These are phyloP conservation scores for Ehretia macrophylla DNA, from an alignment of 257 asterid genomes.

Conservation along the genomic window DNA sequence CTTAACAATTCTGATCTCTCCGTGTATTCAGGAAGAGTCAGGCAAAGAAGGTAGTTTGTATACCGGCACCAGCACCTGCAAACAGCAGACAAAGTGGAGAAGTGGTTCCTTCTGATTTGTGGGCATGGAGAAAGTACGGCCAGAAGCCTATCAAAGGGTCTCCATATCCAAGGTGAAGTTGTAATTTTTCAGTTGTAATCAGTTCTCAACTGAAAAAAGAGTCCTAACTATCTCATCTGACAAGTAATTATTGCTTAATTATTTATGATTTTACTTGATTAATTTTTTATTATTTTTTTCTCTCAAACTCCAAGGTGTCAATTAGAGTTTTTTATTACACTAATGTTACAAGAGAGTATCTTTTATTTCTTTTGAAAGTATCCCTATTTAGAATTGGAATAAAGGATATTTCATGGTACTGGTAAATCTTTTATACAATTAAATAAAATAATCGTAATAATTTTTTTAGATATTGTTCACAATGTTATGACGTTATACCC, in stretches of 20 bases:
- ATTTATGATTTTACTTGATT: background rate
- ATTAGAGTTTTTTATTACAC: too few relatives aligned
- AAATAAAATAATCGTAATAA: too few relatives aligned
- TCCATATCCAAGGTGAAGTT: constrained; percentile 75
- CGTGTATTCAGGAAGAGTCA: constrained; percentile 59
- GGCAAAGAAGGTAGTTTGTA: constrained; percentile 88
- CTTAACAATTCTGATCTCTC: background rate
- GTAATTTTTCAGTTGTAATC: background rate
- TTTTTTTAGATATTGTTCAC: too few relatives aligned
- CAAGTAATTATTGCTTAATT: background rate
- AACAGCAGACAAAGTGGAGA: constrained; percentile 83
- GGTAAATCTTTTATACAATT: too few relatives aligned
- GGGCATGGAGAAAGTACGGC: constrained; percentile 99
- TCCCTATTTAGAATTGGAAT: too few relatives aligned
- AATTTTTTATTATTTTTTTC: background rate
- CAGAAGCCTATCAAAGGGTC: constrained; percentile 98
- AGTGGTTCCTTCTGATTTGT: constrained; percentile 90
- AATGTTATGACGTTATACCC: too few relatives aligned
- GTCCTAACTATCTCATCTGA: background rate
- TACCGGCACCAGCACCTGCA: constrained; percentile 90
- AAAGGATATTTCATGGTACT: too few relatives aligned
- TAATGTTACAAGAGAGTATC: too few relatives aligned
- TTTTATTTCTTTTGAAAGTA: too few relatives aligned
- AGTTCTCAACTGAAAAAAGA: too few relatives aligned
- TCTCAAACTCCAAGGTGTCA: background rate